Percentiles rank a stretch among this genome's conserved stretches.
These are phyloP conservation scores for Penicillium angulare DNA, from an alignment of 495 filamentous ascomycete species.

Conservation along the genomic window DNA sequence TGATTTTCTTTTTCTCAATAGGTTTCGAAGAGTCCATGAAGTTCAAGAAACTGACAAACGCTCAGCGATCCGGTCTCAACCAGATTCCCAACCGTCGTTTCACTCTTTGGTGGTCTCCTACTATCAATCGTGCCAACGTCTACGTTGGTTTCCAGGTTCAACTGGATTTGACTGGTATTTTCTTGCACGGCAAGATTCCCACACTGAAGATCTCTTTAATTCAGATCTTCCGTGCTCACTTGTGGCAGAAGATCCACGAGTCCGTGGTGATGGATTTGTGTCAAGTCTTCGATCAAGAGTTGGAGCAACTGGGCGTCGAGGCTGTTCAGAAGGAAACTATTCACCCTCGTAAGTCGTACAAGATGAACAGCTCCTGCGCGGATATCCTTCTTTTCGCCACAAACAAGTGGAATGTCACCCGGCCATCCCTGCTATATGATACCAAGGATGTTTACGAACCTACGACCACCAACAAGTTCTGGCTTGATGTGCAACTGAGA, in stretches of 20 bases:
- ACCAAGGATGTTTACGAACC: conserved; percentile 95
- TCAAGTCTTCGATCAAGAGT: conserved; percentile 98
- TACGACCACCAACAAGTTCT: conserved; percentile 98
- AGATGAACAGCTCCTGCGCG: conserved; percentile 99
- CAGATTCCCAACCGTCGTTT: conserved; percentile 99
- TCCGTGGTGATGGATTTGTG: conserved; percentile 99
- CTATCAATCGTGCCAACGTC: conserved; percentile 61
- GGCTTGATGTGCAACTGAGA: conserved; percentile 96
- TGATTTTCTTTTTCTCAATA: conserved; percentile 45
- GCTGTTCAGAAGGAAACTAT: conserved; percentile 99
- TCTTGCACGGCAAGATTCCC: conserved; percentile 99
- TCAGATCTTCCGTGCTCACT: conserved; percentile 98
- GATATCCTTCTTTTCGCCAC: conserved; percentile 97
- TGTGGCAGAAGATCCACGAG: conserved; percentile 99
- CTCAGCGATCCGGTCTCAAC: conserved; percentile 96
- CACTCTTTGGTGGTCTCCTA: conserved; percentile 97
- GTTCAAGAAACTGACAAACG: conserved; percentile 99
- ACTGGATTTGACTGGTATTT: conserved; percentile 97
- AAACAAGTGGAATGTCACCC: conserved; percentile 98
- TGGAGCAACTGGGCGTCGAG: conserved; percentile 95
- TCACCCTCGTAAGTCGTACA: conserved; percentile 99
- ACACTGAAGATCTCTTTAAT: conserved; percentile 98
- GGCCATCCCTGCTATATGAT: conserved; percentile 89
- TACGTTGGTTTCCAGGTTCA: conserved; percentile 97
- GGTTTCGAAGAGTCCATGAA: conserved; percentile 87